Evolutionary conservation across 306 rosid genomes (phyloP), one percentile per base, ranked within the genome.

Genomic region (Canavalia ensiformis): DNA sequence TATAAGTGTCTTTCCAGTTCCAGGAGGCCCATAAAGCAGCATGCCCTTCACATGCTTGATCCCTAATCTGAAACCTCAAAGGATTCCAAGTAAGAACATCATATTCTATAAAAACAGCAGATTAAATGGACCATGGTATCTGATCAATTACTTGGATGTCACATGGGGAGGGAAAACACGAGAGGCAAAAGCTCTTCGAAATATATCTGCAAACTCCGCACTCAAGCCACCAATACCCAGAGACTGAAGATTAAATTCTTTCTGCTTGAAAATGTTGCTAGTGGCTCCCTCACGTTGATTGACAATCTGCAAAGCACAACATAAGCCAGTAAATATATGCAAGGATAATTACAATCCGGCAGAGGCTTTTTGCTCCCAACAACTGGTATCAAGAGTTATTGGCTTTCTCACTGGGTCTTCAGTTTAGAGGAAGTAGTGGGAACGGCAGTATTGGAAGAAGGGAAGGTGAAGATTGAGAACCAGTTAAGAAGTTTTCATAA

Each of bases 161-260:
- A 96, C 99, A 5, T 96, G 98, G 52, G 99, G 86, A 81, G 99
- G 99, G 84, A 93, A 93, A 80, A 96, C 99, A 83, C 99, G 99
- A 49, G 99, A 96, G 18, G 99, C 98, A 86, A 96, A 96, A 68
- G 99, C 98, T 89, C 99, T 93, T 88, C 99, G 91, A 82, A 96
- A 96, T 90, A 96, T 96, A 81, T 96, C 97, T 49, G 91, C 97
- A 83, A 96, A 96, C 87, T 96, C 99, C 0, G 90, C 97, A 72
- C 94, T 86, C 86, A 96, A 75, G 47, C 99, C 99, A 70, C 99
- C 99, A 74, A 96, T 96, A 59, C 99, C 99, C 62, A 96, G 91
- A 45, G 92, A 60, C 89, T 96, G 85, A 76, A 96, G 99, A 83
- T 96, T 93, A 81, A 96, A 96, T 81, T 93, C 99, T 75, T 96